Base-by-base conservation (phyloP, 306 rosid species). In the Acacia crassicarpa region DNA sequence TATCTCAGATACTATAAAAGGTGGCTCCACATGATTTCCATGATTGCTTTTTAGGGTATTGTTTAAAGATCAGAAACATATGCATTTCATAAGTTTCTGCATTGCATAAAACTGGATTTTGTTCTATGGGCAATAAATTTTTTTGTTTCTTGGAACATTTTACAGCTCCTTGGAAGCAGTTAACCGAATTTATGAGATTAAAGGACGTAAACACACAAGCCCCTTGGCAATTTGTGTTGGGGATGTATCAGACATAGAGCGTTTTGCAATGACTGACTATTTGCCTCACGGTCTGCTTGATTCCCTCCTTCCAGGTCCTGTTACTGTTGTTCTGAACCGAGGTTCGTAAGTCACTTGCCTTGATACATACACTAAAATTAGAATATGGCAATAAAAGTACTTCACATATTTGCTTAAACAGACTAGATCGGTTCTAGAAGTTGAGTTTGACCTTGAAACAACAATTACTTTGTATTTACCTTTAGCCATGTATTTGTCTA, bases 271-370 rank as follows among this genome's bases (percentile, higher is more conserved):
- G 74, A 90, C 86, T 11, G 91, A 91, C 67, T 88, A 90, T 84
- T 90, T 95, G 84, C 97, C 98, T 49, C 72, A 69, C 77, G 91
- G 90, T 74, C 85, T 95, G 80, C 95, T 95, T 80, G 93, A 90
- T 81, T 81, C 88, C 84, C 94, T 95, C 72, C 91, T 95, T 62
- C 98, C 98, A 1, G 98, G 98, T 22, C 98, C 98, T 43, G 97
- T 95, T n/a, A 93, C 98, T 16, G 90, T 91, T 77, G 88, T 95
- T 32, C 86, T 95, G 27, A 88, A 66, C 51, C 88, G 98, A 90
- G 98, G 98, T 94, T 72, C 75, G 90, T 79, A 17, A 61, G 71
- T 69, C 33, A 23, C 51, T 9, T 67, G 27, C 58, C 67, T 51
- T 48, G 10, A 74, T 11, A 54, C 17, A 61, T 61, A 58, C 40